These are phyloP conservation scores for Typha latifolia DNA, from an alignment of 176 grass and related monocot species.

Conservation along the genomic window DNA sequence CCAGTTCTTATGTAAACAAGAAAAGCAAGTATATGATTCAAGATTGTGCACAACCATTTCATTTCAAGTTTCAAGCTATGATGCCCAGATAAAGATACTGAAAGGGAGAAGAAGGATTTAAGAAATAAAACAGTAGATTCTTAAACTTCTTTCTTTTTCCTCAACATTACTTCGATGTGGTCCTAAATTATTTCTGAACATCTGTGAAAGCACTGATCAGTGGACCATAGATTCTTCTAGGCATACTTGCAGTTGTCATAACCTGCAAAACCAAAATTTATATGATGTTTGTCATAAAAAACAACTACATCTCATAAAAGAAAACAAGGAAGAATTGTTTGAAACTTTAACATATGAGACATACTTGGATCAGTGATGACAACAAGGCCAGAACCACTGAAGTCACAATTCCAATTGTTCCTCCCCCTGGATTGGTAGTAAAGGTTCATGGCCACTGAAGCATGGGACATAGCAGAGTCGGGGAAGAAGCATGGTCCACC, in stretches of 20 bases:
- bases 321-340: not conserved
- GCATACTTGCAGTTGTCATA: not conserved
- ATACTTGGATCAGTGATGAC: slow-evolving; percentile 68
- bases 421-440: slow-evolving; percentile 68
- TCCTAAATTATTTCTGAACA: too few species aligned
- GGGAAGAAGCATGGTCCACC: slow-evolving; percentile 60
- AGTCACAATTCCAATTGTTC: slow-evolving; percentile 85
- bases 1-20: too few species aligned
- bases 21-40: too few species aligned
- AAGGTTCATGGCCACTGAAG: slow-evolving; percentile 83
- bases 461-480: slow-evolving; percentile 49
- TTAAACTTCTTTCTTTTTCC: too few species aligned
- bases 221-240: not conserved
- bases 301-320: not conserved
- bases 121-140: too few species aligned
- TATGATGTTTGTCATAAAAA: not conserved
- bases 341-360: not conserved
- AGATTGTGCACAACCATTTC: too few species aligned
- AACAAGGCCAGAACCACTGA: slow-evolving; percentile 50
- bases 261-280: not conserved
- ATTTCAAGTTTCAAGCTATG: too few species aligned
- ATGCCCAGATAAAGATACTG: too few species aligned
- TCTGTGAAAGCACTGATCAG: too few species aligned
- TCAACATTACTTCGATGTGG: too few species aligned
- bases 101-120: too few species aligned